A percentile compares a stretch with the other conserved stretches of the same genome.
These are phyloP conservation scores for Dissophora globulifera DNA, from an alignment of 192 early-diverging fungal genomes.

Conservation along the genomic window DNA sequence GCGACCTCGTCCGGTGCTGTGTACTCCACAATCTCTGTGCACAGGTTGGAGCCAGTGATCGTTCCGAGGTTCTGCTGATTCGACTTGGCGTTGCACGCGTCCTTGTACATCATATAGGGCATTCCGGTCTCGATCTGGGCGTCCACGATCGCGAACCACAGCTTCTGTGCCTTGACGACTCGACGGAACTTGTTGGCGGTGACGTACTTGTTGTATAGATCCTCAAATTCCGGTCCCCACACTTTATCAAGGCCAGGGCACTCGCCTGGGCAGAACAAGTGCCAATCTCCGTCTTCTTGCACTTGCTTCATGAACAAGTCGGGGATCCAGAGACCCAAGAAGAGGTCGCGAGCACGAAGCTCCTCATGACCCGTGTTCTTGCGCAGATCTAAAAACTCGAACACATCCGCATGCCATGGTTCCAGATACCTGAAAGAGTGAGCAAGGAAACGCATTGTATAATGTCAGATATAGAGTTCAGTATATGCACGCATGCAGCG, in stretches of 20 bases:
- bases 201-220: slow-evolving; percentile 89
- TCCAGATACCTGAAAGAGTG: slow-evolving; percentile 77
- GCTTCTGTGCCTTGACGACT: slow-evolving; percentile 90
- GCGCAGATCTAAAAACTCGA: slow-evolving; percentile 93
- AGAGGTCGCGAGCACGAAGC: slow-evolving; percentile 93
- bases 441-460: neutral
- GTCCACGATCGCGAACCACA: slow-evolving; percentile 96
- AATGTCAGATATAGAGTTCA: neutral
- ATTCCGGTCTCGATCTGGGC: slow-evolving; percentile 97
- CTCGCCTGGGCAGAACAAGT: slow-evolving; percentile 94
- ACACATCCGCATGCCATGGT: slow-evolving; percentile 98
- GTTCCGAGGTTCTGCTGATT: slow-evolving; percentile 99
- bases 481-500: neutral
- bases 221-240: slow-evolving; percentile 91
- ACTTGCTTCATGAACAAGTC: slow-evolving; percentile 98
- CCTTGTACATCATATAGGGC: slow-evolving; percentile 99
- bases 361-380: slow-evolving; percentile 99
- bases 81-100: slow-evolving; percentile 96
- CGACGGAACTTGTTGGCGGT: slow-evolving; percentile 79
- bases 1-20: slow-evolving; percentile 94
- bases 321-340: slow-evolving; percentile 95
- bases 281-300: slow-evolving; percentile 90
- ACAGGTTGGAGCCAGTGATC: slow-evolving; percentile 96
- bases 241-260: slow-evolving; percentile 84
- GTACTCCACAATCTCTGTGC: slow-evolving; percentile 98